These are phyloP conservation scores for Globisporangium alternatum DNA, from an alignment of 352 stramenopile species.

Conservation along the genomic window DNA sequence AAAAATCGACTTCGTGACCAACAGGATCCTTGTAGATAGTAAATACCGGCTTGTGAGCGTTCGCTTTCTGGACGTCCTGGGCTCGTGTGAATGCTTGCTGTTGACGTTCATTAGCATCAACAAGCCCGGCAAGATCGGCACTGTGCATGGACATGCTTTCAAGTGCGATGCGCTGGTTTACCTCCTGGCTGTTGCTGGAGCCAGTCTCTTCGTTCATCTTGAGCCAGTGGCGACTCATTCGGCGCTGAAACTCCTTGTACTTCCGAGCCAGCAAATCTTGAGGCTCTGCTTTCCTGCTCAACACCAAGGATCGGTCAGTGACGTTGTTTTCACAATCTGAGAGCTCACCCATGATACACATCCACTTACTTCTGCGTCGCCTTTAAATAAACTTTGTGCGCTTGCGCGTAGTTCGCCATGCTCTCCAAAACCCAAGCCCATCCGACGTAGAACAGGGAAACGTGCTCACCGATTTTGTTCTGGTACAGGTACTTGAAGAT, in stretches of 20 bases:
- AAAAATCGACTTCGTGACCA: slow-evolving; percentile 48
- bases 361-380: slow-evolving; percentile 76
- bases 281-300: slow-evolving; percentile 59
- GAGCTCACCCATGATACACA: neutral
- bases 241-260: slow-evolving; percentile 81
- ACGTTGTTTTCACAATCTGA: neutral
- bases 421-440: slow-evolving; percentile 85
- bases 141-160: slow-evolving; percentile 57
- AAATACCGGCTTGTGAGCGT: slow-evolving; percentile 85
- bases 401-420: slow-evolving; percentile 76
- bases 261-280: slow-evolving; percentile 66
- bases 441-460: slow-evolving; percentile 84
- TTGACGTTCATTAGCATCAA: slow-evolving; percentile 61
- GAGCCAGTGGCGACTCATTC: slow-evolving; percentile 82
- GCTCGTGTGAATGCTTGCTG: slow-evolving; percentile 53
- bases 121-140: slow-evolving; percentile 46
- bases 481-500: slow-evolving; percentile 89
- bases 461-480: slow-evolving; percentile 80
- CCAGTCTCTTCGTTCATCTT: slow-evolving; percentile 51
- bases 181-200: slow-evolving; percentile 28
- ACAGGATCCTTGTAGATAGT: slow-evolving; percentile 71
- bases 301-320: neutral
- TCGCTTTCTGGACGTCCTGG: slow-evolving; percentile 54
- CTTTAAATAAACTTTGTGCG: slow-evolving; percentile 86
- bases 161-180: slow-evolving; percentile 53